Conservation (phyloP, 225 moss, liverwort and hornwort genomes). For the Neckera pumila region DNA sequence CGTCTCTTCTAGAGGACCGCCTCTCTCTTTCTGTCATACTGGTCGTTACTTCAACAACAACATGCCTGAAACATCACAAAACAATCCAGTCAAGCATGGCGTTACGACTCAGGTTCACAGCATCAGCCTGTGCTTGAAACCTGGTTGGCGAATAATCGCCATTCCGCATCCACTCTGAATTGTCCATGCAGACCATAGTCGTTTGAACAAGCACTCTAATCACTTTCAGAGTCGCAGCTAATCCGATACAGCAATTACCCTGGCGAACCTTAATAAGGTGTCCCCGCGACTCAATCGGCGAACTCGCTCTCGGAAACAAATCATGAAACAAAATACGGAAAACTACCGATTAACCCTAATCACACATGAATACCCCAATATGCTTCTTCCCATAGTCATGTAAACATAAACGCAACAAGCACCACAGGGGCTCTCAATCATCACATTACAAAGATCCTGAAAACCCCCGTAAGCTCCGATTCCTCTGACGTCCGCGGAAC, state of each 20-base stretch:
- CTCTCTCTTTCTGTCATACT: constrained; percentile 7
- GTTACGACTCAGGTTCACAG: constrained; percentile 54
- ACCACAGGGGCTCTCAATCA: background rate
- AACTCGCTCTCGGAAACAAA: background rate
- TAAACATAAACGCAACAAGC: background rate
- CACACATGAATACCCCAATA: background rate
- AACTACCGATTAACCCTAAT: background rate
- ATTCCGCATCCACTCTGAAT: constrained; percentile 99
- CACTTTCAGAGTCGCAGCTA: background rate
- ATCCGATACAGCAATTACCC: background rate
- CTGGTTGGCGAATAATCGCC: constrained; percentile 92
- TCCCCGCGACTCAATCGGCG: background rate
- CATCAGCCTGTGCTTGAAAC: constrained; percentile 96
- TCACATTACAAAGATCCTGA: background rate
- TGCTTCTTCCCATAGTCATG: background rate
- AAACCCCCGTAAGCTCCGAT: background rate
- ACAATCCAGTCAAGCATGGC: background rate
- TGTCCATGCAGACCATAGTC: constrained; percentile 97
- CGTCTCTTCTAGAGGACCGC: background rate
- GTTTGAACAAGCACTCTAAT: too few relatives aligned
- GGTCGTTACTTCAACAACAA: background rate
- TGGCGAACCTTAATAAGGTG: background rate
- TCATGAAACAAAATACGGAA: background rate
- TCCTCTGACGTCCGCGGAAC: background rate
- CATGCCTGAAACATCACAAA: background rate